Evolutionary conservation across 495 filamentous ascomycete genomes (phyloP).

Genomic region (Penicillium verhagenii): DNA sequence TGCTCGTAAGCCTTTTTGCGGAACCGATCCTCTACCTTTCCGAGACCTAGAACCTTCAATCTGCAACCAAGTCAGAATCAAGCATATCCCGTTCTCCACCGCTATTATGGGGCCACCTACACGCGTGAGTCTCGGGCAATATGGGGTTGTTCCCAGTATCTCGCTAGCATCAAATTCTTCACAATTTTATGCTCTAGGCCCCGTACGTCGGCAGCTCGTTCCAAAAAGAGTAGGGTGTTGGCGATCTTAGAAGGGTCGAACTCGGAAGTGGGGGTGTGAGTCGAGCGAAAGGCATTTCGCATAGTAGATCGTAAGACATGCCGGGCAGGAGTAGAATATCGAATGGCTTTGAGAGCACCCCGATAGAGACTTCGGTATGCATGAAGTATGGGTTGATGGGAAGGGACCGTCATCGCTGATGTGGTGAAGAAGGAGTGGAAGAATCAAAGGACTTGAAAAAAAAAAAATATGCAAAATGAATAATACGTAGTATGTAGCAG

Average conservation of each 20-base stretch:
- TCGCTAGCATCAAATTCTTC: conserved; percentile 66
- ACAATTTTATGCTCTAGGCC: conserved; percentile 81
- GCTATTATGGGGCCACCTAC: conserved; percentile 26
- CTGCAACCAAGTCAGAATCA: conserved; percentile 29
- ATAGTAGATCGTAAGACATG: conserved; percentile 63
- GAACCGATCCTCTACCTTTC: conserved; percentile 25
- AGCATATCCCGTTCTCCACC: background rate
- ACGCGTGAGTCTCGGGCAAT: conserved; percentile 33
- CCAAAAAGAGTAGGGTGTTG: conserved; percentile 77
- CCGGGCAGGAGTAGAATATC: conserved; percentile 75
- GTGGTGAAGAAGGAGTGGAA: too few species aligned
- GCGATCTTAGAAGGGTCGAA: conserved; percentile 61
- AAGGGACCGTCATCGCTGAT: background rate
- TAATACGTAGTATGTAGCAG: too few species aligned
- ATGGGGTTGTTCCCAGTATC: conserved; percentile 55
- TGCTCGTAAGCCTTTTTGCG: conserved; percentile 49
- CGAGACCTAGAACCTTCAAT: conserved; percentile 29
- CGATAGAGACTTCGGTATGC: conserved; percentile 82
- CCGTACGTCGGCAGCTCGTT: conserved; percentile 59
- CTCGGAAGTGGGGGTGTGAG: conserved; percentile 37
- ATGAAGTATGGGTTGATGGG: conserved; percentile 46
- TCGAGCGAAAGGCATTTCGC: conserved; percentile 67
- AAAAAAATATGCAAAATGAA: background rate
- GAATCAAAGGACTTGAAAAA: background rate
- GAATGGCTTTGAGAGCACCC: conserved; percentile 70